A percentile compares a stretch with the other conserved stretches of the same genome.
Evolutionary conservation across 2,329 filamentous ascomycete genomes (phyloP).

Genomic region (Penicillium sp.): DNA sequence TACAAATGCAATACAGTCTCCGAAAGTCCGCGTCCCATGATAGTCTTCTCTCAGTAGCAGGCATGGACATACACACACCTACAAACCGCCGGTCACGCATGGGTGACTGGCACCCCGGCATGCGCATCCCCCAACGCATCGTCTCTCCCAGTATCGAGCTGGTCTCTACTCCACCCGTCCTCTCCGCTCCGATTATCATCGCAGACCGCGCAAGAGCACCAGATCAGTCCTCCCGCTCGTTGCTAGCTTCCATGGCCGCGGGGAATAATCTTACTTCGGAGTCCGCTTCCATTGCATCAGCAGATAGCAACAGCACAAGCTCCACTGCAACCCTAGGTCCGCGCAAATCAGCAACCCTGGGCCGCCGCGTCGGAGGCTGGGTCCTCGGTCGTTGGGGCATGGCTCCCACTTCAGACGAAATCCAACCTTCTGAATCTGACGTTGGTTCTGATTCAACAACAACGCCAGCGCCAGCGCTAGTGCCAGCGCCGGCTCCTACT

Average conservation of each 20-base stretch:
- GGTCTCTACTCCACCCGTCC: constrained; percentile 38
- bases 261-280: constrained; percentile 14
- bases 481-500: constrained; percentile 15
- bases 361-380: constrained; percentile 63
- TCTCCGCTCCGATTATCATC: constrained; percentile 38
- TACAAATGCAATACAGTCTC: constrained; percentile 43
- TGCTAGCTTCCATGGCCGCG: constrained; percentile 39
- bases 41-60: constrained; percentile 80
- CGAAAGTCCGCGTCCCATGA: constrained; percentile 76
- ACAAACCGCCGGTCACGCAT: constrained; percentile 74
- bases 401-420: constrained; percentile 39
- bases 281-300: constrained; percentile 25
- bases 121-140: constrained; percentile 48
- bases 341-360: constrained; percentile 38
- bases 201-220: constrained; percentile 29
- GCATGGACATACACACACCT: constrained; percentile 85
- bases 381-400: constrained; percentile 63
- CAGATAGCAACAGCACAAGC: constrained; percentile 22
- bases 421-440: constrained; percentile 7
- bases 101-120: constrained; percentile 53
- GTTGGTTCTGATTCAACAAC: background rate
- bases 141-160: constrained; percentile 43
- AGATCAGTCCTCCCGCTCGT: constrained; percentile 29
- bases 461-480: background rate
- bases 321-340: constrained; percentile 17